These are phyloP conservation scores for Diutina siamensis DNA, from an alignment of 1,139 yeast genomes.

Conservation along the genomic window DNA sequence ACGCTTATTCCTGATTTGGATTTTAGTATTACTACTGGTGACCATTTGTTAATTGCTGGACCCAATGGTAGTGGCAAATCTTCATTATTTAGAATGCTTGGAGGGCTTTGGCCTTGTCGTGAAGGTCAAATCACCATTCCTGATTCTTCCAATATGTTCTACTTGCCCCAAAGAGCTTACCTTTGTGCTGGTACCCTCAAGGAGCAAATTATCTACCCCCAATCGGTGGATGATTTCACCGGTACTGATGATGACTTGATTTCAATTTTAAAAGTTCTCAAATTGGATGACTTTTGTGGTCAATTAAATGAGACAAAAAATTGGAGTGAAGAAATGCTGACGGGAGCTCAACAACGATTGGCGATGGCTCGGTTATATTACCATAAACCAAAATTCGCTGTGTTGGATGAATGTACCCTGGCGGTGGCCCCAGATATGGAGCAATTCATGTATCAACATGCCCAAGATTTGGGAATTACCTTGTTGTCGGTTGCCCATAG, in stretches of 20 bases:
- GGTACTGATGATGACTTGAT: conserved; percentile 50
- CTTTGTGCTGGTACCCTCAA: conserved; percentile 62
- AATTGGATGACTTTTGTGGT: conserved; percentile 41
- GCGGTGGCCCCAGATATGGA: conserved; percentile 90
- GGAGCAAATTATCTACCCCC: conserved; percentile 86
- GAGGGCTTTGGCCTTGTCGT: conserved; percentile 87
- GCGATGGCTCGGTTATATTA: conserved; percentile 92
- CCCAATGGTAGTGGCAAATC: conserved; percentile 96
- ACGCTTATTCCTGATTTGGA: conserved; percentile 54
- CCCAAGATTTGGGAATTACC: conserved; percentile 71
- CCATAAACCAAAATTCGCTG: conserved; percentile 87
- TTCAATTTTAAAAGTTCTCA: conserved; percentile 48
- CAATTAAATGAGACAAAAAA: conserved; percentile 46
- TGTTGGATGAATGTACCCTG: conserved; percentile 90
- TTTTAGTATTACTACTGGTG: conserved; percentile 69
- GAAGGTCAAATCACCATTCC: conserved; percentile 58
- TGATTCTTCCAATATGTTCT: conserved; percentile 59
- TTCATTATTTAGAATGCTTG: conserved; percentile 77
- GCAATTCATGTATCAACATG: conserved; percentile 78
- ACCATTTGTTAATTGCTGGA: conserved; percentile 81
- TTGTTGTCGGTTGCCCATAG: conserved; percentile 86
- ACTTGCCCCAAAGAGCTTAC: conserved; percentile 88
- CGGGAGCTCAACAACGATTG: conserved; percentile 87
- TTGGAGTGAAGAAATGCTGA: conserved; percentile 83
- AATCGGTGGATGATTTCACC: conserved; percentile 48